Evolutionary conservation across 2,329 filamentous ascomycete species (phyloP), one percentile per base, ranked within the genome.

Genomic region (Aspergillus latus): DNA sequence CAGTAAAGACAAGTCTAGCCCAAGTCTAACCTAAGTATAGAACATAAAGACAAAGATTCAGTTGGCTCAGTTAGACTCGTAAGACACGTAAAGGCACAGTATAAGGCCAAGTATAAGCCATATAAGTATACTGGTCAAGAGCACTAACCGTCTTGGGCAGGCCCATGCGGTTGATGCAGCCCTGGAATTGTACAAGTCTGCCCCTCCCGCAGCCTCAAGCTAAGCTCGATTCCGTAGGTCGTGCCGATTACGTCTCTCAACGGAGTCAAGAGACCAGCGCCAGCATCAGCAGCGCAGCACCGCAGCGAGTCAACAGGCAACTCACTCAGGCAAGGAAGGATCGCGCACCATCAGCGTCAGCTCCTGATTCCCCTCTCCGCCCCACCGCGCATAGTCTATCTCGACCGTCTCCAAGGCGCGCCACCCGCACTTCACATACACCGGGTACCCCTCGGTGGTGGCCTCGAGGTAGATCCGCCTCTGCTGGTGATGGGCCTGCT

Each of bases 361-460:
- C 2, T 21, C 52, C 26, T 68, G 63, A 1, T 26, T 46, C 13
- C 68, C 64, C 32, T 56, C 49, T 4, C 55, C 58, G 5, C 66
- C 68, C 43, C 71, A 72, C 2, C 40, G 57, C 0, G 65, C 67
- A 6, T 69, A 67, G n/a, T 76, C 68, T 45, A 80, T 66, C 29
- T 47, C 47, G 11, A 77, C 49, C 43, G 71, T 66, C 2, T 74
- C 76, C 13, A 78, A 57, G 6, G 71, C 65, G 52, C 65, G 63
- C 60, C 81, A 84, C 3, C 81, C 82, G 62, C 77, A 72, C 59
- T 73, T 78, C 56, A 73, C 65, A 68, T 84, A 84, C 15, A 83
- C 52, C 0, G 69, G 72, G 56, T 70, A 75, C 2, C 79, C 82
- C 13, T 73, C 74, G 0, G 73, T 74, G 45, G 81, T 82, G 7